Conservation (phyloP, 352 stramenopile genomes). For the Globisporangium okanoganense region DNA sequence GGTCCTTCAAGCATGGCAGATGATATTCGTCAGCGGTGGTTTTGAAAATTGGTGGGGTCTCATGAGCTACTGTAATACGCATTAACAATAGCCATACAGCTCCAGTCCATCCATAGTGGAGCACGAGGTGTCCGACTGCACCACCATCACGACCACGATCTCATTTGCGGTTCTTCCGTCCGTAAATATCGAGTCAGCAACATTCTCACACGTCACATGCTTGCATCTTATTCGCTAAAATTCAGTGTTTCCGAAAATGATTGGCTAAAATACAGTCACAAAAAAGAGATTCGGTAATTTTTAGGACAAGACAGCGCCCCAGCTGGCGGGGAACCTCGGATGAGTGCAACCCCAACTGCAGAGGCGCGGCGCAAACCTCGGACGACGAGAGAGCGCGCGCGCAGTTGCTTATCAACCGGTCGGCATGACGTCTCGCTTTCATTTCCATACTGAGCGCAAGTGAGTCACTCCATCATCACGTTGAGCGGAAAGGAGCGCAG, state of each 20-base stretch:
- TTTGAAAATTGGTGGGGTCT: neutral
- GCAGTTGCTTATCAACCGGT: too few relatives aligned
- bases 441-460: slow-evolving; percentile 5
- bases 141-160: too few relatives aligned
- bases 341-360: neutral
- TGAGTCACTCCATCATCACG: neutral
- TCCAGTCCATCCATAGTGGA: too few relatives aligned
- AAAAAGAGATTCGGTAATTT: slow-evolving; percentile 7
- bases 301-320: neutral
- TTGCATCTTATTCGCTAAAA: neutral
- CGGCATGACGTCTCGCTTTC: neutral
- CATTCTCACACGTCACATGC: slow-evolving; percentile 2
- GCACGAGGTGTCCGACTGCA: too few relatives aligned
- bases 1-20: neutral
- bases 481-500: neutral
- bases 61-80: neutral
- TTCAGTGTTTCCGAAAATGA: too few relatives aligned
- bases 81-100: neutral
- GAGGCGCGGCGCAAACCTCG: neutral
- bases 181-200: too few relatives aligned
- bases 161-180: too few relatives aligned
- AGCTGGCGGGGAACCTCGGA: slow-evolving; percentile 1
- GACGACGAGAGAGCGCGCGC: neutral
- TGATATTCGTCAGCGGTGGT: neutral
- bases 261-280: too few relatives aligned